Conservation (phyloP, 2,329 filamentous ascomycete genomes). For the Cadophora malorum region DNA sequence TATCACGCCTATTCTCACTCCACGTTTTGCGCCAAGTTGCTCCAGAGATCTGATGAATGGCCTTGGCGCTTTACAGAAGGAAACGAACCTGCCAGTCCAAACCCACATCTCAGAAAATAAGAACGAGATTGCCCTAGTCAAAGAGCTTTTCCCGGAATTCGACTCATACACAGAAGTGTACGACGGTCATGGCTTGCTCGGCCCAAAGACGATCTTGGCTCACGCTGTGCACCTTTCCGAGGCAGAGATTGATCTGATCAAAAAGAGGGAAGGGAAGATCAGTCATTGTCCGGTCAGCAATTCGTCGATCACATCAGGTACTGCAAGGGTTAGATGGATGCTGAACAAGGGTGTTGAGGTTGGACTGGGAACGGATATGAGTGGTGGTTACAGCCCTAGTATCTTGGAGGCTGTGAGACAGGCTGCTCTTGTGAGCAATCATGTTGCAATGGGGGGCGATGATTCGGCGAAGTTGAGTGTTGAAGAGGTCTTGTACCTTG, state of each 20-base stretch:
- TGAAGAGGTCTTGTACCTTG: slow-evolving; percentile 85
- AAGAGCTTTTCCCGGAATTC: slow-evolving; percentile 68
- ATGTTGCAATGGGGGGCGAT: slow-evolving; percentile 63
- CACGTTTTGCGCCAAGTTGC: slow-evolving; percentile 70
- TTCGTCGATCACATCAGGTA: slow-evolving; percentile 78
- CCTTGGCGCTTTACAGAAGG: slow-evolving; percentile 68
- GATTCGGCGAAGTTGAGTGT: slow-evolving; percentile 73
- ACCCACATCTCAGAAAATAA: slow-evolving; percentile 90
- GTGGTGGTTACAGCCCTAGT: slow-evolving; percentile 82
- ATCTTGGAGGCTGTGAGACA: slow-evolving; percentile 85
- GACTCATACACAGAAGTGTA: slow-evolving; percentile 79
- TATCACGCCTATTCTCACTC: slow-evolving; percentile 82
- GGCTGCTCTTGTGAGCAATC: slow-evolving; percentile 78
- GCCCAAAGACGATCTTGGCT: slow-evolving; percentile 77
- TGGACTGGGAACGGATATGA: slow-evolving; percentile 89
- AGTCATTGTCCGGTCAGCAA: slow-evolving; percentile 91
- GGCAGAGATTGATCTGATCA: slow-evolving; percentile 70
- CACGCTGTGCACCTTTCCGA: slow-evolving; percentile 80
- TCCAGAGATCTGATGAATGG: slow-evolving; percentile 63
- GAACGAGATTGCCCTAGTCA: slow-evolving; percentile 75
- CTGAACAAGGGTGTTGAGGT: slow-evolving; percentile 78
- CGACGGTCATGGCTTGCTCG: slow-evolving; percentile 73
- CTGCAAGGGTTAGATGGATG: slow-evolving; percentile 76
- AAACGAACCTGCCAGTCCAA: slow-evolving; percentile 74
- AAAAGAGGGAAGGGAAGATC: slow-evolving; percentile 66